Evolutionary conservation across 352 stramenopile genomes (phyloP), one percentile per base, ranked within the genome.

Genomic region (Phytophthora syringae): DNA sequence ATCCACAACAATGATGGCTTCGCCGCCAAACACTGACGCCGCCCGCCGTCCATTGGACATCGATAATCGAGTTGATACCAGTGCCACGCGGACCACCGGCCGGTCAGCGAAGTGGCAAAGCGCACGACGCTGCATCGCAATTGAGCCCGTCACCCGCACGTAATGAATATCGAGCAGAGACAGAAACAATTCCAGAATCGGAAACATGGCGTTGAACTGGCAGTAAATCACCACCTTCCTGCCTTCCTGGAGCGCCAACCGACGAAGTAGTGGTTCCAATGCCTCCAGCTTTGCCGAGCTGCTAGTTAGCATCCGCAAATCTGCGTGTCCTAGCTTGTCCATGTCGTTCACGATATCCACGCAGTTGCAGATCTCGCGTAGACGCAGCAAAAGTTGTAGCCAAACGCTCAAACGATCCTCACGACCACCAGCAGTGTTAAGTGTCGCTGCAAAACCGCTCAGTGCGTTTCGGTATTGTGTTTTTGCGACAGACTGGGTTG

Each of bases 151-250:
- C 28, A 95, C 74, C 2, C 75, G 72, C 50, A 95, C 88, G 48
- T 76, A 93, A 49, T 42, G 70, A 21, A 94, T 71, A 52, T 90
- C 77, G 28, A 90, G 58, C 7, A 92, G 52, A 52, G 71, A 79
- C 54, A 94, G 70, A 18, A 86, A 80, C 39, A 94, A 63, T 56
- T 95, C 88, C 28, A 95, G 52, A 7, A 93, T 68, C 21, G 82
- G 80, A 45, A 94, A 82, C 74, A 95, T 83, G 6, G 73, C 74
- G 50, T 79, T 82, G 21, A 89, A 77, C 56, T 95, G 88, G 42
- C 79, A 88, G 54, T 95, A 95, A 21, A 95, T 60, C 30, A 91
- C 79, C 43, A 95, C 84, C 20, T 88, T 86, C 27, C 82, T 84
- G 22, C 72, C 59, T 64, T 95, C 85, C 15, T 88, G 77, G 27